Base-by-base conservation (phyloP, 1,284 basidiomycete genomes). In the Rhodotorula sp. region DNA sequence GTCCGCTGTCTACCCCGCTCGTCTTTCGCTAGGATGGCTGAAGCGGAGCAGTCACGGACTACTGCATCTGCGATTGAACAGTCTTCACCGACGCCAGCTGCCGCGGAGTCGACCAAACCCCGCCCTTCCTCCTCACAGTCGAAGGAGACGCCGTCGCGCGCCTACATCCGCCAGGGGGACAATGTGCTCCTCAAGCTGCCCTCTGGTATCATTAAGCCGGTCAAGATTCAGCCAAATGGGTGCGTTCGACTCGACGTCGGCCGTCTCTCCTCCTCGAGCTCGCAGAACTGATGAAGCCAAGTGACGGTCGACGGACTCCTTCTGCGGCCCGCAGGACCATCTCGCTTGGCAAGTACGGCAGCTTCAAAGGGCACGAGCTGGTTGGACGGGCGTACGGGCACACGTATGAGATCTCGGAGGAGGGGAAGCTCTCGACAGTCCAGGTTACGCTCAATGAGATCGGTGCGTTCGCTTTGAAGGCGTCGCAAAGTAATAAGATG, bases 351-450 rank as follows among this genome's bases (percentile, higher is more conserved):
- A 88, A 88, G 79, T 85, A 88, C 69, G 91, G 91, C 15, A 84
- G 85, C 8, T 92, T 93, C 78, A 78, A 83, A 71, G 84, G 86
- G 20, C 86, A 86, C 72, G 86, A 89, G 57, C 83, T 93, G 48
- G 83, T 91, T 52, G 86, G 85, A 46, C 85, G 89, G 69, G 86
- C 87, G 2, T 92, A 87, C 78, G 91, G 91, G 10, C 81, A 89
- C 65, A 86, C 88, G 1, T 90, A 90, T 77, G 90, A 92, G 77
- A 87, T 93, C 64, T 34, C 13, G 26, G 67, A 62, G 24, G 54
- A 34, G 30, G 65, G 67, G n/a, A n/a, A 30, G 28, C 64, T 69
- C 40, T 15, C 44, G 4, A 30, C 57, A 4, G 57, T 74, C 26
- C 34, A 67, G 51, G 62, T 61, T 4, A 68, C 74, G 10, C 55